Evolutionary conservation across 2,329 filamentous ascomycete genomes (phyloP).

Genomic region (Fusarium globosum): DNA sequence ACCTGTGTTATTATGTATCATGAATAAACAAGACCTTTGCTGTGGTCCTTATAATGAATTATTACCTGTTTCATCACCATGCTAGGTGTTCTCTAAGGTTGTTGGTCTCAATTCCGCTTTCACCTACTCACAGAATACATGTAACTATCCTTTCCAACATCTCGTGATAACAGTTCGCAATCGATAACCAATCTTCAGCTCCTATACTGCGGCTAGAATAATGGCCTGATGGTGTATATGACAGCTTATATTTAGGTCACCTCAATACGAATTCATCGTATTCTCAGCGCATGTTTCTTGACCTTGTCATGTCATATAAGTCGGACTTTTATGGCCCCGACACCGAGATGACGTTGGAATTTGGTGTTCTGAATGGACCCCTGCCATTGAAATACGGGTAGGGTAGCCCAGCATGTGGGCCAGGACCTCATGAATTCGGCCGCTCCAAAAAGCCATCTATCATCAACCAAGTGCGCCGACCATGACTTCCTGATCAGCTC

Average conservation of each 20-base stretch:
- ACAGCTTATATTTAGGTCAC: neutral
- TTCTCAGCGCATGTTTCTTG: neutral
- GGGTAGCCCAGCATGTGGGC: conserved; percentile 33
- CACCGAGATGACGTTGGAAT: conserved; percentile 42
- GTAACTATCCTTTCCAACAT: too few relatives aligned
- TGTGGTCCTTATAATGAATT: neutral
- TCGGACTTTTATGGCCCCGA: conserved; percentile 41
- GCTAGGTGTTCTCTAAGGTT: neutral
- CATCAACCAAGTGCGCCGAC: conserved; percentile 25
- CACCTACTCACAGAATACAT: neutral
- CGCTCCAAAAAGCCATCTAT: conserved; percentile 42
- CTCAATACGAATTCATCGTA: conserved; percentile 20
- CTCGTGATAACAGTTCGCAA: neutral
- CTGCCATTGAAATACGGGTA: conserved; percentile 29
- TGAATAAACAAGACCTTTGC: neutral
- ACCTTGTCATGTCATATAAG: neutral
- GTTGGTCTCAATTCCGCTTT: neutral
- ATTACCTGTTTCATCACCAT: neutral
- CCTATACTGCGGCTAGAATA: neutral
- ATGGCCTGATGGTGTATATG: too few relatives aligned
- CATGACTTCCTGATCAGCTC: conserved; percentile 27
- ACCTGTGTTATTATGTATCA: neutral
- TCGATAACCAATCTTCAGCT: neutral
- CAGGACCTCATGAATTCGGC: conserved; percentile 37
- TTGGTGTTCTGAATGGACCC: conserved; percentile 24